Percentiles rank a stretch among this genome's conserved stretches.
Conservation (phyloP, 768 basidiomycete genomes). For the Strobilomyces echinocephalus region DNA sequence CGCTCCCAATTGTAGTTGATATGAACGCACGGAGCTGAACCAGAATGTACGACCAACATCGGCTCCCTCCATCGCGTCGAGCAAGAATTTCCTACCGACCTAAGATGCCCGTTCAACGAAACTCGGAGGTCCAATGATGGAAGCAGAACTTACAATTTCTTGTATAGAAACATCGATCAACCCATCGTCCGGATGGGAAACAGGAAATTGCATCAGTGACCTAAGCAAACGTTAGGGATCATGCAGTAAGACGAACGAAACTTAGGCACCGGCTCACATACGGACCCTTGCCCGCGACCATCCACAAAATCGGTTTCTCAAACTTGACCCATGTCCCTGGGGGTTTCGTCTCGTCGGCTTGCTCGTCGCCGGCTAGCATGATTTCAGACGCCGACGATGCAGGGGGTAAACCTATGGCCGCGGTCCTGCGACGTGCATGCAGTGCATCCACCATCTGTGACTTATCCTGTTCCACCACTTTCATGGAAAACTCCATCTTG, state of each 20-base stretch:
- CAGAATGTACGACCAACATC: constrained; percentile 60
- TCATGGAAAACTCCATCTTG: constrained; percentile 65
- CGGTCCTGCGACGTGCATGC: constrained; percentile 33
- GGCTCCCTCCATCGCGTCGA: constrained; percentile 55
- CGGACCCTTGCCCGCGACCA: constrained; percentile 77
- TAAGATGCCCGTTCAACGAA: constrained; percentile 10
- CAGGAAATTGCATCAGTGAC: constrained; percentile 80
- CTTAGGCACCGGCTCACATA: constrained; percentile 56
- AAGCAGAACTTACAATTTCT: constrained; percentile 43
- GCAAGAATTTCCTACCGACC: constrained; percentile 41
- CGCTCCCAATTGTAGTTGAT: not conserved
- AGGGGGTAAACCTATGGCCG: constrained; percentile 11
- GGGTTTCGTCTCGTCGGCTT: constrained; percentile 25
- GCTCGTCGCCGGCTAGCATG: constrained; percentile 9
- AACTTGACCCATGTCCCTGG: constrained; percentile 67
- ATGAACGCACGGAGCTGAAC: constrained; percentile 47
- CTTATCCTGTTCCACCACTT: constrained; percentile 68
- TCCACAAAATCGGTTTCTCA: constrained; percentile 61
- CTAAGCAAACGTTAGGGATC: constrained; percentile 28
- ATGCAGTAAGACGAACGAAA: not conserved
- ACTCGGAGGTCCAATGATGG: not conserved
- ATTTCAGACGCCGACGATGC: constrained; percentile 11
- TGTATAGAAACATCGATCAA: constrained; percentile 68
- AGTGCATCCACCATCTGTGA: constrained; percentile 57
- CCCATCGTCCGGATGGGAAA: constrained; percentile 75